Evolutionary conservation across 768 basidiomycete genomes (phyloP).

Genomic region (Suillus spraguei): DNA sequence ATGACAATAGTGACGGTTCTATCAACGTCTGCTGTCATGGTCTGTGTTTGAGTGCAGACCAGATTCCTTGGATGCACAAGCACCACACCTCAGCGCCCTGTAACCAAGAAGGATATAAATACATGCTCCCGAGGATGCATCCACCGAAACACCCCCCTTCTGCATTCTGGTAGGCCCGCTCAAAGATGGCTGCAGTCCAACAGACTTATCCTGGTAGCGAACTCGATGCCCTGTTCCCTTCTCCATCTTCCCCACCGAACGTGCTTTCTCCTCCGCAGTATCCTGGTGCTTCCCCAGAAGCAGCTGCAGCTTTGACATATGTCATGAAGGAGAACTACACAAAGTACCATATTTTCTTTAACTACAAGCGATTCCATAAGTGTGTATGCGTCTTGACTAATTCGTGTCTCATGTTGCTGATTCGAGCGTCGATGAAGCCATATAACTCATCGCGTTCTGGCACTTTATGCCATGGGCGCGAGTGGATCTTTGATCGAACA

Average conservation of each 20-base stretch:
- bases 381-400: constrained; percentile 24
- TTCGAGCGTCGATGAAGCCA: constrained; percentile 22
- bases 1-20: neutral
- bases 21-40: neutral
- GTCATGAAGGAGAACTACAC: constrained; percentile 51
- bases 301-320: constrained; percentile 29
- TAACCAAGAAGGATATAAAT: neutral
- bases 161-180: too few relatives aligned
- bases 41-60: neutral
- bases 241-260: constrained; percentile 12
- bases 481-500: constrained; percentile 24
- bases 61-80: neutral
- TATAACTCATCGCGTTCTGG: constrained; percentile 31
- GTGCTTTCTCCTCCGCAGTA: constrained; percentile 9
- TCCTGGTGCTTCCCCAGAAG: constrained; percentile 23
- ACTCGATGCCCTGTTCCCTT: constrained; percentile 14
- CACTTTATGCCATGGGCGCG: constrained; percentile 30
- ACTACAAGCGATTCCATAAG: constrained; percentile 53
- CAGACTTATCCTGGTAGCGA: neutral
- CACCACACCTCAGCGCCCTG: neutral
- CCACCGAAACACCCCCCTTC: neutral
- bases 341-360: constrained; percentile 51
- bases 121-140: neutral
- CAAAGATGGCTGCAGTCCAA: neutral
- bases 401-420: neutral